Conservation (phyloP, 768 basidiomycete genomes). For the Imleria badia region DNA sequence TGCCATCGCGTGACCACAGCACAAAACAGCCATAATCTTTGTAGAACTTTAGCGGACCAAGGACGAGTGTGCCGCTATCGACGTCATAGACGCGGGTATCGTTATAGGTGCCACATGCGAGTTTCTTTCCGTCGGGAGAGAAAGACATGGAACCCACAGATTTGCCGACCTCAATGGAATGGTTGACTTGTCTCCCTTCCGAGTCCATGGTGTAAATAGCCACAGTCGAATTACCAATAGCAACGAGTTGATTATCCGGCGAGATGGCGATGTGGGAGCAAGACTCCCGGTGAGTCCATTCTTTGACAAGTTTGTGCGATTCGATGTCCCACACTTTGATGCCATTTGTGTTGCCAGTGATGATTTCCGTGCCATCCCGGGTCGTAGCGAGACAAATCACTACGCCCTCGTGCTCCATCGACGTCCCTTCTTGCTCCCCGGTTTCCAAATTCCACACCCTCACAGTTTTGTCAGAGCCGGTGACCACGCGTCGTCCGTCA, state of each 20-base stretch:
- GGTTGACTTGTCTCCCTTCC: not conserved
- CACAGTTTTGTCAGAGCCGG: not conserved
- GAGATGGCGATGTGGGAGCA: not conserved
- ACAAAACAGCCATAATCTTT: no score
- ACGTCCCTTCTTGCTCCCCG: not conserved
- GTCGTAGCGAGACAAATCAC: not conserved
- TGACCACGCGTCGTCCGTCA: not conserved
- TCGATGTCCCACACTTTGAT: slow-evolving; percentile 2
- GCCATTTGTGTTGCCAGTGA: not conserved
- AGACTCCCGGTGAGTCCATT: not conserved
- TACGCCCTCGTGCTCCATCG: not conserved
- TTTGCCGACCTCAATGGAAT: not conserved
- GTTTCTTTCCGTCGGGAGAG: no score
- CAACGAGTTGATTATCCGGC: not conserved
- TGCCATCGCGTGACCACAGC: no score
- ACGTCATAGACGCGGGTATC: no score
- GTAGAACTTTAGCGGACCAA: no score
- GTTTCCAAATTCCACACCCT: not conserved
- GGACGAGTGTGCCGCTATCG: no score
- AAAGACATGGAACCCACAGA: not conserved
- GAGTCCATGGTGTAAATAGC: not conserved
- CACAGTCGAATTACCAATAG: not conserved
- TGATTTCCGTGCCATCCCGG: not conserved
- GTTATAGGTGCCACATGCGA: no score
- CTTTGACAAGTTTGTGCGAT: not conserved